Evolutionary conservation across 768 basidiomycete species (phyloP).

Genomic region (Leccinum rimulosum): DNA sequence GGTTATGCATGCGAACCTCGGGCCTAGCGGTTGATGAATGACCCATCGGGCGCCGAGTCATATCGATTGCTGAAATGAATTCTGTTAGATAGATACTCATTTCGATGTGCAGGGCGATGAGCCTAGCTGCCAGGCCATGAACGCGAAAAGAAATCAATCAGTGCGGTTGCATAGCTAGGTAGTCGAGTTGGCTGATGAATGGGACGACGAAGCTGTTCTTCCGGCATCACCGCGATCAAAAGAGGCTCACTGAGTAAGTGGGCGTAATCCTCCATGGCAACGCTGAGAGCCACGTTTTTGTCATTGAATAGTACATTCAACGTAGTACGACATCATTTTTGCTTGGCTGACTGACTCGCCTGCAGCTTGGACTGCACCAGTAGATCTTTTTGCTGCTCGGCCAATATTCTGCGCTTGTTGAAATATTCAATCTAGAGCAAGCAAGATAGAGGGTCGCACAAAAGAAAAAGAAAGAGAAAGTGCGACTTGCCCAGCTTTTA

Average conservation of each 20-base stretch:
- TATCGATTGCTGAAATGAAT: background rate
- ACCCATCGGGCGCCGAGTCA: background rate
- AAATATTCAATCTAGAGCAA: constrained; percentile 83
- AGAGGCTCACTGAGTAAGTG: background rate
- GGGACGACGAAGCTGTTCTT: background rate
- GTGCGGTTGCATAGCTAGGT: background rate
- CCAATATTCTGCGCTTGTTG: constrained; percentile 83
- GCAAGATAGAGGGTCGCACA: background rate
- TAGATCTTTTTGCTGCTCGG: constrained; percentile 73
- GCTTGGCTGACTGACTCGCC: constrained; percentile 32
- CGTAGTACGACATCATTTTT: constrained; percentile 7
- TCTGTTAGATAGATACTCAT: background rate
- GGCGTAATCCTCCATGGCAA: background rate
- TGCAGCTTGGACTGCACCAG: constrained; percentile 48
- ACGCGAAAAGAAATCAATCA: background rate
- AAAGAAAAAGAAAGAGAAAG: background rate
- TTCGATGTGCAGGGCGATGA: background rate
- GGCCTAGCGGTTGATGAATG: background rate
- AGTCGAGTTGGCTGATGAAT: background rate
- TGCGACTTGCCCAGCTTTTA: constrained; percentile 77
- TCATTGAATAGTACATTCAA: background rate
- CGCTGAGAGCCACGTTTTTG: background rate
- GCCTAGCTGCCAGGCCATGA: background rate
- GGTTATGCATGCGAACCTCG: background rate
- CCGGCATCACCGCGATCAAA: constrained; percentile 8